A percentile compares a stretch with the other conserved stretches of the same genome.
Evolutionary conservation across 345 rosid genomes (phyloP).

Genomic region (Citrus trifoliata): DNA sequence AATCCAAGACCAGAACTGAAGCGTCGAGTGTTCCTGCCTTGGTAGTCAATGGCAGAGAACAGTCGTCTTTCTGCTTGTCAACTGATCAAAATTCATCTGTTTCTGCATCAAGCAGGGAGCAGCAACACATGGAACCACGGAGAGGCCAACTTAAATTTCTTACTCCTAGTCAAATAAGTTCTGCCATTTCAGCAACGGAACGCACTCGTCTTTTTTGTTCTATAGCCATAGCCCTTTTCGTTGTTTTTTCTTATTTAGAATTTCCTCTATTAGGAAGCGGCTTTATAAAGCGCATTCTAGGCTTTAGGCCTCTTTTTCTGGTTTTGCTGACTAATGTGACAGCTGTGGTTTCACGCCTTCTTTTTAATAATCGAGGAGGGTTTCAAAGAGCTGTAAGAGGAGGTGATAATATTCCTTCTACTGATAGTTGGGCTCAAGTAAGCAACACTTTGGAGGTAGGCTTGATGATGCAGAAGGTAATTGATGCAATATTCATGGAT

Average conservation of each 20-base stretch:
- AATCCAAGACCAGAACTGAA: slow-evolving; percentile 9
- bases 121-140: slow-evolving; percentile 17
- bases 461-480: slow-evolving; percentile 52
- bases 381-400: slow-evolving; percentile 16
- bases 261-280: slow-evolving; percentile 49
- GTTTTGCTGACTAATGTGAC: slow-evolving; percentile 63
- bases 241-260: slow-evolving; percentile 48
- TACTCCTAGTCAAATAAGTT: slow-evolving; percentile 47
- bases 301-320: slow-evolving; percentile 67
- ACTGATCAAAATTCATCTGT: slow-evolving; percentile 31
- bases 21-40: slow-evolving; percentile 18
- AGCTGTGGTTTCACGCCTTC: slow-evolving; percentile 40
- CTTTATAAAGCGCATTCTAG: slow-evolving; percentile 32
- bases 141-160: slow-evolving; percentile 10
- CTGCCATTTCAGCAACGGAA: slow-evolving; percentile 55
- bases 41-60: slow-evolving; percentile 19
- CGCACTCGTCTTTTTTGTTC: slow-evolving; percentile 47
- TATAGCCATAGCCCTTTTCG: slow-evolving; percentile 42
- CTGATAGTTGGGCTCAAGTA: slow-evolving; percentile 52
- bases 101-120: slow-evolving; percentile 24
- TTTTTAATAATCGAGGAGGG: slow-evolving; percentile 29
- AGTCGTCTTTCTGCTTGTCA: slow-evolving; percentile 20
- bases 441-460: slow-evolving; percentile 63
- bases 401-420: slow-evolving; percentile 25
- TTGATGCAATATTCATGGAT: slow-evolving; percentile 69